Conservation (phyloP, 2,329 filamentous ascomycete species). For the Pseudogymnoascus sp. region DNA sequence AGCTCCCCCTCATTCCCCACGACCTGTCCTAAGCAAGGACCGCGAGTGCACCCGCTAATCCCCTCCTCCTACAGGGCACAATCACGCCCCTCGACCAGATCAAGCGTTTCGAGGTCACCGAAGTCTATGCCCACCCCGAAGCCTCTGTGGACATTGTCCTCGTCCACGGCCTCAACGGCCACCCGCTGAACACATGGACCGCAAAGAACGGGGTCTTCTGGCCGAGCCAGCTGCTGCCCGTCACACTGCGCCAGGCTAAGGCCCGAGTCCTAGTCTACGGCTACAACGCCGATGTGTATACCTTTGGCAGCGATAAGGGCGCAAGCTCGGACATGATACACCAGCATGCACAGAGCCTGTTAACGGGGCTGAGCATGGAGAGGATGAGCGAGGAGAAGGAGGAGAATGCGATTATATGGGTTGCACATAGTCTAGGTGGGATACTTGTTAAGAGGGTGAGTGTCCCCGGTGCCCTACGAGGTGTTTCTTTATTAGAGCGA, state of each 20-base stretch:
- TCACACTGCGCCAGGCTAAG: conserved; percentile 44
- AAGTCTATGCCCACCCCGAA: conserved; percentile 49
- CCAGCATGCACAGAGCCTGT: conserved; percentile 62
- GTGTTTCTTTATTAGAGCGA: neutral
- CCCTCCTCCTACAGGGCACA: conserved; percentile 31
- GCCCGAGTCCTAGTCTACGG: conserved; percentile 64
- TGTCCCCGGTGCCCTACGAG: neutral
- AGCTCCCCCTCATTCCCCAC: neutral
- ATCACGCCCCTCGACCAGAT: conserved; percentile 38
- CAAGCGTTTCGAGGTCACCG: conserved; percentile 48
- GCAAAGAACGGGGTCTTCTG: conserved; percentile 54
- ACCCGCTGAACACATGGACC: conserved; percentile 55
- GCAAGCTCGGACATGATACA: conserved; percentile 60
- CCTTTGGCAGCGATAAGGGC: conserved; percentile 40
- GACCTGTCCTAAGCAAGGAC: neutral
- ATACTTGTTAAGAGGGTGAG: conserved; percentile 55
- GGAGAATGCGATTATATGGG: conserved; percentile 63
- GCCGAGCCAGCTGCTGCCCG: conserved; percentile 59
- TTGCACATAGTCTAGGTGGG: conserved; percentile 66
- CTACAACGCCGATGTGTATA: conserved; percentile 58
- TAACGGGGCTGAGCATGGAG: conserved; percentile 53
- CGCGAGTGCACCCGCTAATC: neutral
- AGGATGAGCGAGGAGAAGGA: conserved; percentile 48
- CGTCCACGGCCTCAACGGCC: conserved; percentile 61
- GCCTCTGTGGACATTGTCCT: conserved; percentile 58